Evolutionary conservation across 768 basidiomycete species (phyloP).

Genomic region (Vararia minispora): DNA sequence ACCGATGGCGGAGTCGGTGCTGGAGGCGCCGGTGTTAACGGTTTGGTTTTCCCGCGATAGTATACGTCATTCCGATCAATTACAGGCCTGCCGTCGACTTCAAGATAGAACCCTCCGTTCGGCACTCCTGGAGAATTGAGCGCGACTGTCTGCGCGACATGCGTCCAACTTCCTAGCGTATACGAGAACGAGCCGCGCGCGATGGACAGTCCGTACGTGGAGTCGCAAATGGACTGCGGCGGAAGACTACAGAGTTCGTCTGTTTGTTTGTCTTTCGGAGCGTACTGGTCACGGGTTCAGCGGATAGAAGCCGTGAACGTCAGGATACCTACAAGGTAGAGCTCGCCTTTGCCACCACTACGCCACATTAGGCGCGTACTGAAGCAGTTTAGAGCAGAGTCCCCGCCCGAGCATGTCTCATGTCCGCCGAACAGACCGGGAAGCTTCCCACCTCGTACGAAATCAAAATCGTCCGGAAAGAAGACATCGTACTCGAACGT

Average conservation of each 20-base stretch:
- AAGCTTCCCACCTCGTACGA: slow-evolving; percentile 75
- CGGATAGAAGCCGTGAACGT: background rate
- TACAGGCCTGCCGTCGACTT: slow-evolving; percentile 46
- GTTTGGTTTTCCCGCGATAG: slow-evolving; percentile 33
- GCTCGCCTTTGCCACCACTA: slow-evolving; percentile 52
- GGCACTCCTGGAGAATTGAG: slow-evolving; percentile 67
- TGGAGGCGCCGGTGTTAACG: slow-evolving; percentile 15
- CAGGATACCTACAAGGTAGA: slow-evolving; percentile 49
- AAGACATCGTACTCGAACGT: slow-evolving; percentile 63
- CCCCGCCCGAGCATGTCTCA: slow-evolving; percentile 59
- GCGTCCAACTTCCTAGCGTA: slow-evolving; percentile 57
- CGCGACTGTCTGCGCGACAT: slow-evolving; percentile 51
- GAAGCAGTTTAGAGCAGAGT: slow-evolving; percentile 64
- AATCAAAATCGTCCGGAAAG: slow-evolving; percentile 66
- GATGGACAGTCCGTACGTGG: slow-evolving; percentile 61
- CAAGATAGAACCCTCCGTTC: slow-evolving; percentile 54
- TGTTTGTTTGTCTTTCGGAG: slow-evolving; percentile 61
- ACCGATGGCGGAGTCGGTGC: background rate
- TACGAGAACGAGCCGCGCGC: slow-evolving; percentile 64
- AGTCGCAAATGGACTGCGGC: slow-evolving; percentile 49
- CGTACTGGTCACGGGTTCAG: slow-evolving; percentile 53
- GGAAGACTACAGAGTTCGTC: slow-evolving; percentile 42
- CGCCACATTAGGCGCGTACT: slow-evolving; percentile 86
- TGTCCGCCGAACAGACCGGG: slow-evolving; percentile 73
- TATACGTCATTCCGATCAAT: slow-evolving; percentile 47